Percentiles rank a stretch among this genome's conserved stretches.
phyloP scores from a whole-genome alignment of 495 filamentous ascomycete species.

The Aspergillus conjunctus region DNA sequence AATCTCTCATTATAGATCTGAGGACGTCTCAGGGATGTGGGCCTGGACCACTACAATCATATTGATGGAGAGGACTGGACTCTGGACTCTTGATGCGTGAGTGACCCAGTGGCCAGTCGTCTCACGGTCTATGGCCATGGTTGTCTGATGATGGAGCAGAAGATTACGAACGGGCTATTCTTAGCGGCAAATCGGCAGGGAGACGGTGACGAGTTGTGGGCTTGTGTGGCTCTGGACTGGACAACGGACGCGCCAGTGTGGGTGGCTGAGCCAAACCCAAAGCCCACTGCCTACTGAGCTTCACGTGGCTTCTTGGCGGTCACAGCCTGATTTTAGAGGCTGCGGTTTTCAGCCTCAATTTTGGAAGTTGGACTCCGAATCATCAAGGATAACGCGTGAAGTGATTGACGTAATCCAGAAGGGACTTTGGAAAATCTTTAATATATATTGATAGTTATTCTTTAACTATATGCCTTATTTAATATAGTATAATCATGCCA shows the following conservation, averaged over 20 bases:
- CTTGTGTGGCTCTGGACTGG: neutral
- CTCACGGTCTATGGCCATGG: too few species aligned
- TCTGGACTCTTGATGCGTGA: constrained; percentile 3
- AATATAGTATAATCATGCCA: too few species aligned
- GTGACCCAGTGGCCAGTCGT: neutral
- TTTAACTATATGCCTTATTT: too few species aligned
- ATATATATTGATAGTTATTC: too few species aligned
- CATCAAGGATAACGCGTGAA: too few species aligned
- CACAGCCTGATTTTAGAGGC: neutral
- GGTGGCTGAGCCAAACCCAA: constrained; percentile 20
- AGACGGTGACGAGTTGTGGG: constrained; percentile 13
- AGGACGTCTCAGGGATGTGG: neutral
- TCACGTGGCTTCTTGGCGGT: neutral
- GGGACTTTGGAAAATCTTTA: too few species aligned
- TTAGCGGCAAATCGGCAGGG: constrained; percentile 17
- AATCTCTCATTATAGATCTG: constrained; percentile 10
- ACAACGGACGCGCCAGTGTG: constrained; percentile 17
- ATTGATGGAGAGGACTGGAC: neutral
- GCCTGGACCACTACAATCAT: constrained; percentile 2
- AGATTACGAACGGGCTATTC: constrained; percentile 14
- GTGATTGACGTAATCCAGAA: too few species aligned
- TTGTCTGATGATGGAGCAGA: neutral
- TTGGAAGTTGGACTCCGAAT: too few species aligned
- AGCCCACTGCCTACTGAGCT: neutral
- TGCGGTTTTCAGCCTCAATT: too few species aligned